Base-by-base conservation (phyloP, 78 protist species). In the Ministeria vibrans region DNA sequence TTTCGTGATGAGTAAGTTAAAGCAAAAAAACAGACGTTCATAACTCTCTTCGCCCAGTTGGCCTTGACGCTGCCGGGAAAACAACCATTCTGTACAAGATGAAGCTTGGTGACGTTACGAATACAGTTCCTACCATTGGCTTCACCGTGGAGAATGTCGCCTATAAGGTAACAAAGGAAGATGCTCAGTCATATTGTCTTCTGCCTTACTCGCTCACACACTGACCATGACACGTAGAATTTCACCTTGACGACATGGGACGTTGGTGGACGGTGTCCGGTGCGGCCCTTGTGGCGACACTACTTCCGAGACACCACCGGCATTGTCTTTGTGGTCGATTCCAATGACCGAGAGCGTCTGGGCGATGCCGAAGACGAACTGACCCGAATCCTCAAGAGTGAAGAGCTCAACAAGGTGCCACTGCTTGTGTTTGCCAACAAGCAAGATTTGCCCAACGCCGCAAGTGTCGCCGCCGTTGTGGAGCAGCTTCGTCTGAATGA, bases 51-150 rank as follows among this genome's bases (percentile, higher is more conserved):
- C 28, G 27, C 28, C 28, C 64, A 28, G 27, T 59, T 95, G 95
- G 96, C 91, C 49, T 96, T 49, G 99, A 94, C 77, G 91, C 94
- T 55, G 94, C 94, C 51, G 94, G 94, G 61, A 91, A 91, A 79
- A 91, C 94, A 27, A 85, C 92, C 46, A 74, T 89, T n/a, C 87
- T 89, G 71, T 86, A 86, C 78, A 39, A 83, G 28, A 71, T 90
- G 30, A 82, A 86, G 62, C 79, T 86, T 25, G 89, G 89, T 20
- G 93, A 90, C 28, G 81, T 80, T 34, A 88, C 80, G 34, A 81
- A 88, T 42, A 86, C 87, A 61, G 80, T 86, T 28, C 93, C 90
- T 25, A 86, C 91, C 7, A 78, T 83, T n/a, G 86, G 84, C 22
- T 78, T 78, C 41, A 78, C 59, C 53, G 82, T 78, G 1, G 95